These are phyloP conservation scores for Thyridium curvatum DNA, from an alignment of 2,329 filamentous ascomycete species.

Conservation along the genomic window DNA sequence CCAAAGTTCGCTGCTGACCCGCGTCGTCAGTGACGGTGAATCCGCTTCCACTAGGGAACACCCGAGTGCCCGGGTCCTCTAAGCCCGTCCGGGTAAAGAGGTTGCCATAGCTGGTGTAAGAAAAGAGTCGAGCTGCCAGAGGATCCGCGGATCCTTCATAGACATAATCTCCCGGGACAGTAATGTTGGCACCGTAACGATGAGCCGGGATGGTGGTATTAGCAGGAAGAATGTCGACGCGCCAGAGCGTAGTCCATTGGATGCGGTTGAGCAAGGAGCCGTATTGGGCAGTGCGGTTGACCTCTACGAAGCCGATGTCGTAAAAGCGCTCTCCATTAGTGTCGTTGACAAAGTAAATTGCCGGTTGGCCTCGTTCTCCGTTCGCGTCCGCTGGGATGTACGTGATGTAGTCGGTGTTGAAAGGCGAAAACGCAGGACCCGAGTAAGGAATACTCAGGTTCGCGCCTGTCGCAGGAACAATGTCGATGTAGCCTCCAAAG, in stretches of 20 bases:
- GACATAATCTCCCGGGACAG: background rate
- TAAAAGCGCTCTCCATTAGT: slow-evolving; percentile 1
- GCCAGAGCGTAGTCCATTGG: slow-evolving; percentile 9
- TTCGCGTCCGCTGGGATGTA: slow-evolving; percentile 3
- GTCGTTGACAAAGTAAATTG: slow-evolving; percentile 7
- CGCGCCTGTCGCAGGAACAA: slow-evolving; percentile 11
- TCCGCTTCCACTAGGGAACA: slow-evolving; percentile 9
- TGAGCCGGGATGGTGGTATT: slow-evolving; percentile 10
- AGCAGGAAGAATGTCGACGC: slow-evolving; percentile 11
- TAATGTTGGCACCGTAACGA: slow-evolving; percentile 10
- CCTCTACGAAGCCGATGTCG: slow-evolving; percentile 2
- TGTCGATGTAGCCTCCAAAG: too few species aligned
- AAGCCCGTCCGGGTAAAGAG: slow-evolving; percentile 7
- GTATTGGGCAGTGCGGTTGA: slow-evolving; percentile 8
- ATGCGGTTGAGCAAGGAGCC: slow-evolving; percentile 8
- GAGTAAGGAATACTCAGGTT: slow-evolving; percentile 15
- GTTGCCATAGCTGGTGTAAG: slow-evolving; percentile 3
- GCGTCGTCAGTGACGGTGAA: slow-evolving; percentile 4
- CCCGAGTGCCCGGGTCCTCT: slow-evolving; percentile 6
- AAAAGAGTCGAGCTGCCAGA: too few species aligned
- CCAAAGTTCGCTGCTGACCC: slow-evolving; percentile 5
- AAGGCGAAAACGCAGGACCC: slow-evolving; percentile 15
- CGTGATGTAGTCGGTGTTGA: slow-evolving; percentile 10
- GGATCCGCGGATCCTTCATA: background rate
- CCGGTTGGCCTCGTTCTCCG: background rate